Evolutionary conservation across 306 rosid species (phyloP), one percentile per base, ranked within the genome.

Genomic region (Hippophae gyantsensis): DNA sequence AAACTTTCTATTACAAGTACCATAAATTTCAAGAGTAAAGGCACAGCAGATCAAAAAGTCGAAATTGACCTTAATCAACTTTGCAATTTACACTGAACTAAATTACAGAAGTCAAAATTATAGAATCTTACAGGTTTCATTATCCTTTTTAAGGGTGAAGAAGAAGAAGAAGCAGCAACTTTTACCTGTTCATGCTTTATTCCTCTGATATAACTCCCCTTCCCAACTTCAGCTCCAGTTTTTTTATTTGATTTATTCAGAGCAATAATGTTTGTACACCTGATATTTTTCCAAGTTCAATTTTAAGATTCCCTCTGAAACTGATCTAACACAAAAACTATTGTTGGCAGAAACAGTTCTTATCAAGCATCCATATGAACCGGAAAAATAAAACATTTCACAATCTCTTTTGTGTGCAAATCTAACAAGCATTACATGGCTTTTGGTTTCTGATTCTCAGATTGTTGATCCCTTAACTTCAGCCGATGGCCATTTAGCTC

Each of bases 131-230:
- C 23, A 18, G 23, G 23, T 18, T 18, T 18, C 23, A 18, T 18
- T 18, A 18, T 18, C 23, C 23, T 18, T 18, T 18, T 18, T 18
- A 18, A 18, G 23, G 23, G 23, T 18, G 23, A 18, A 18, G 23
- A 18, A 18, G 23, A 18, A 18, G 23, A 18, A 18, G 23, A 1
- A 18, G 23, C 23, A 18, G 23, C 23, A 18, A 18, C 51, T 43
- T 6, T 53, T 58, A 64, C 74, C 71, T 63, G 53, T 48, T 69
- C 63, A 25, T 63, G 60, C 56, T 9, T 61, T 69, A 55, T 57
- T 57, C 49, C 70, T 62, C 42, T 58, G 59, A 60, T 43, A 62
- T 40, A 44, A 58, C 26, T 73, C 54, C 43, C 52, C 26, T 7
- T 57, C 10, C 57, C 71, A 49, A n/a, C 6, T 52, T 42, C 18